Conservation (phyloP, 2,329 filamentous ascomycete species). For the Helminthosporium solani region DNA sequence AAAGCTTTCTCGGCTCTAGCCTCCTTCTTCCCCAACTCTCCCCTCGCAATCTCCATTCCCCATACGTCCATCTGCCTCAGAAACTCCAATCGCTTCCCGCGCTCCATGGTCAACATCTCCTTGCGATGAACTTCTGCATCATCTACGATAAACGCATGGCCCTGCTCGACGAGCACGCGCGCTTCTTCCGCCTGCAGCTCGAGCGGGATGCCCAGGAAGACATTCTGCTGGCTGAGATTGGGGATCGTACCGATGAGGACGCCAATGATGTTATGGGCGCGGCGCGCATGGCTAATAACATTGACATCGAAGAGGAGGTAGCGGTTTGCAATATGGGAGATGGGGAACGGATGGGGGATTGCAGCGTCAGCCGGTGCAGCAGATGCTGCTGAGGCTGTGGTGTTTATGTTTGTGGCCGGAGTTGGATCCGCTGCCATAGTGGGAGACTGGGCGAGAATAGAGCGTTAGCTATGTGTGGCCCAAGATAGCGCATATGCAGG, state of each 20-base stretch:
- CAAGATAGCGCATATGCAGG: not conserved
- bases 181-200: conserved; percentile 92
- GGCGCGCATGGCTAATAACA: conserved; percentile 73
- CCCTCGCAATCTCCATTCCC: conserved; percentile 52
- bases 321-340: conserved; percentile 75
- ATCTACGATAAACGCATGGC: conserved; percentile 76
- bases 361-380: conserved; percentile 20
- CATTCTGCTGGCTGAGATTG: conserved; percentile 90
- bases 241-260: conserved; percentile 85
- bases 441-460: conserved; percentile 1
- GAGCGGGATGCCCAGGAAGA: conserved; percentile 85
- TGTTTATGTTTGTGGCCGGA: conserved; percentile 16
- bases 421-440: not conserved
- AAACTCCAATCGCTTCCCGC: conserved; percentile 63
- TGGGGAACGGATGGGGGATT: conserved; percentile 64
- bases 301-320: conserved; percentile 90
- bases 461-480: conserved; percentile 8
- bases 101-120: conserved; percentile 60
- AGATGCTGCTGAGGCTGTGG: conserved; percentile 37
- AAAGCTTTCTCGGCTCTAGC: conserved; percentile 52
- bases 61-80: conserved; percentile 57
- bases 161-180: conserved; percentile 73
- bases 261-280: conserved; percentile 79
- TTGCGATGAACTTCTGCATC: conserved; percentile 70
- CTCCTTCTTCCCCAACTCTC: conserved; percentile 51